phyloP scores from a whole-genome alignment of 176 grass and related monocot species.

The Raddia guianensis region DNA sequence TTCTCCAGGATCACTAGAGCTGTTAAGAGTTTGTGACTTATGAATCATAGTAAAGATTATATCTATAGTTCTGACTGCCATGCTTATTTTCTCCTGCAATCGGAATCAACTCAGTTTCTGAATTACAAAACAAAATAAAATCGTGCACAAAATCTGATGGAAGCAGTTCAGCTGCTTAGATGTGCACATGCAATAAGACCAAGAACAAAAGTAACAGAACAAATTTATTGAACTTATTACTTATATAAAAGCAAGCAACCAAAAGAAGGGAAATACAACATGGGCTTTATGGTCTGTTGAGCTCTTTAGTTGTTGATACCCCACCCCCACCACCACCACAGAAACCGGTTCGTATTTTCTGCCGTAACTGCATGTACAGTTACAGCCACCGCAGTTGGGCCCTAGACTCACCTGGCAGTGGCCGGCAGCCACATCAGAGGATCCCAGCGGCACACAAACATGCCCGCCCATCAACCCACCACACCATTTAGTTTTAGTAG shows the following conservation, averaged over 20 bases:
- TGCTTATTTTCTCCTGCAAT: background rate
- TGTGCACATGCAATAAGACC: background rate
- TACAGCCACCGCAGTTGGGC: too few relatives aligned
- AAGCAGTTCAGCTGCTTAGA: background rate
- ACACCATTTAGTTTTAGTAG: background rate
- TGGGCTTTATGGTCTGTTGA: background rate
- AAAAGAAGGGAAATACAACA: background rate
- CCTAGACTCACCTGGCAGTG: too few relatives aligned
- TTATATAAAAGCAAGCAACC: background rate
- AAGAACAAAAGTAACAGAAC: background rate
- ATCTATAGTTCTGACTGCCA: background rate
- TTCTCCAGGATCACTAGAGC: background rate
- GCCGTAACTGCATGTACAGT: too few relatives aligned
- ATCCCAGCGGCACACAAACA: too few relatives aligned
- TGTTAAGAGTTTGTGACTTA: background rate
- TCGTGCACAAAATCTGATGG: background rate
- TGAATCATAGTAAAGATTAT: background rate
- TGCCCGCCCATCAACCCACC: too few relatives aligned
- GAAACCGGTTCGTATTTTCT: too few relatives aligned
- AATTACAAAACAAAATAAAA: background rate
- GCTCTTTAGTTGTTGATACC: background rate
- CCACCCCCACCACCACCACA: too few relatives aligned
- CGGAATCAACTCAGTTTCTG: background rate
- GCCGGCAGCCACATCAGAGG: too few relatives aligned
- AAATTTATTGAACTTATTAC: background rate